Evolutionary conservation across 108 stramenopile genomes (phyloP).

Genomic region (Schizochytrium sp.): DNA sequence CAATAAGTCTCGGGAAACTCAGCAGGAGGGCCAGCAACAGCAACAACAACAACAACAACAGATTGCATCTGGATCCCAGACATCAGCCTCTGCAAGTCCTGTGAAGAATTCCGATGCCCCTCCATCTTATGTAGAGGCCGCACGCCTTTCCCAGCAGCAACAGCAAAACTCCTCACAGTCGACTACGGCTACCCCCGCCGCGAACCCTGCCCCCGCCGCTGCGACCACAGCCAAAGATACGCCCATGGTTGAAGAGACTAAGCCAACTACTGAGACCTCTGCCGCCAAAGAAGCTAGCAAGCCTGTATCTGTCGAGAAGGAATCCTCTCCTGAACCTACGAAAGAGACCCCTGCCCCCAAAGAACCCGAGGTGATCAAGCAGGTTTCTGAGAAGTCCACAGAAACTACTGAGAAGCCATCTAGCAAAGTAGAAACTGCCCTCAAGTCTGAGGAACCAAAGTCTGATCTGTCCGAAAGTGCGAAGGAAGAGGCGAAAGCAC

Average conservation of each 20-base stretch:
- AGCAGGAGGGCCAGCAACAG: neutral
- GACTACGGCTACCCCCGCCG: too few species aligned
- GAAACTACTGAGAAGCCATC: neutral
- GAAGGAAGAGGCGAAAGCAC: too few species aligned
- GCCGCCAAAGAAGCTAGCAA: neutral
- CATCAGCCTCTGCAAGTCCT: too few species aligned
- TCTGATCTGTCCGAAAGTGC: neutral
- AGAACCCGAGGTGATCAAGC: neutral
- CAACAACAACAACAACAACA: neutral
- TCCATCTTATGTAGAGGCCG: conserved; percentile 9
- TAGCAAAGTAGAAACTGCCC: neutral
- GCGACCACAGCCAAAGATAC: too few species aligned
- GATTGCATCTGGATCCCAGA: too few species aligned
- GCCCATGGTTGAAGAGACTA: too few species aligned
- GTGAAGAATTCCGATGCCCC: neutral
- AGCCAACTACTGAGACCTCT: too few species aligned
- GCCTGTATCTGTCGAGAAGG: neutral
- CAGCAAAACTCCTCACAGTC: neutral
- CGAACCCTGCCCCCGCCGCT: too few species aligned
- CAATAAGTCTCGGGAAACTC: neutral
- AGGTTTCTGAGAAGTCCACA: neutral
- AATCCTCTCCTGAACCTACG: neutral
- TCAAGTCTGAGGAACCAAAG: neutral
- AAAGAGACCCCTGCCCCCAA: neutral
- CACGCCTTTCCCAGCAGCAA: neutral